These are phyloP conservation scores for Takashimella koratensis DNA, from an alignment of 1,284 basidiomycete genomes.

Conservation along the genomic window DNA sequence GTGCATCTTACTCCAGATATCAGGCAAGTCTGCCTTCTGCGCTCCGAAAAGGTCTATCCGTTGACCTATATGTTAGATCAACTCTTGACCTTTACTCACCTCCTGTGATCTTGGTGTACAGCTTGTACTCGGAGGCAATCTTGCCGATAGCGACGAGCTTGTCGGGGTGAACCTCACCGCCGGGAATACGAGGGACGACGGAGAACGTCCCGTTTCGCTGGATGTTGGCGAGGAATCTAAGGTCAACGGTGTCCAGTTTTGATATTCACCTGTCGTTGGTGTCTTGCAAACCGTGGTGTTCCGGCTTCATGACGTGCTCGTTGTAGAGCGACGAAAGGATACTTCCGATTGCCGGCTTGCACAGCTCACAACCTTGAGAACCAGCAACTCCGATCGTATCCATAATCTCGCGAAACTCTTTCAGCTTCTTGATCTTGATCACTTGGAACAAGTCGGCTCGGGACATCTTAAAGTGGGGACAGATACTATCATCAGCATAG, in stretches of 20 bases:
- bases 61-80: too few relatives aligned
- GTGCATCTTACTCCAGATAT: constrained; percentile 67
- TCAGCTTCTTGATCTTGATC: constrained; percentile 64
- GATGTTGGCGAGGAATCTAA: constrained; percentile 64
- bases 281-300: constrained; percentile 62
- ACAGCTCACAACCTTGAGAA: constrained; percentile 66
- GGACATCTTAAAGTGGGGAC: constrained; percentile 65
- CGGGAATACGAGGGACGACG: constrained; percentile 62
- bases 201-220: constrained; percentile 71
- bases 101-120: constrained; percentile 68
- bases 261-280: constrained; percentile 42
- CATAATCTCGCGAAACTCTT: constrained; percentile 60
- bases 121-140: constrained; percentile 64
- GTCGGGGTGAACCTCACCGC: constrained; percentile 59
- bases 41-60: constrained; percentile 73
- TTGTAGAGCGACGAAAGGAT: constrained; percentile 63
- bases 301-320: constrained; percentile 63
- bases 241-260: background rate
- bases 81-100: constrained; percentile 41
- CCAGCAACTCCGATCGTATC: constrained; percentile 54
- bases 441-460: constrained; percentile 67
- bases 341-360: constrained; percentile 66
- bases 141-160: constrained; percentile 65
- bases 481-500: constrained; percentile 51
- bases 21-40: constrained; percentile 67